Base-by-base conservation (phyloP, 306 rosid species). In the Oemleria cerasiformis region DNA sequence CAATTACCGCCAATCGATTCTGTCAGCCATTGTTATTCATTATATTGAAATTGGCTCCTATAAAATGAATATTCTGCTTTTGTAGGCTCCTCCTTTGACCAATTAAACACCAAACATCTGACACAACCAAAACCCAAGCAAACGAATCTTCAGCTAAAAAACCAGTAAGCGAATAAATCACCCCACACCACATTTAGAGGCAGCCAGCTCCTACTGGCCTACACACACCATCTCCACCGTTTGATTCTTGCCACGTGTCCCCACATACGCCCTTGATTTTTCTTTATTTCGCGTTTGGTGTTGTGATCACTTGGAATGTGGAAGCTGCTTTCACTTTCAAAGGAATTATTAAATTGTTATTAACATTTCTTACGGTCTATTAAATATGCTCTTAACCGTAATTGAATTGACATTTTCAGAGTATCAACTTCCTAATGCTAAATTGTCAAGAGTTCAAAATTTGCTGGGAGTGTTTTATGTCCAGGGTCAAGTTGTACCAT, bases 241-340 rank as follows among this genome's bases (percentile, higher is more conserved):
- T 58, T 7, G 56, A 57, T 78, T n/a, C 54, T 16, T 9, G 34
- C 67, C 84, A 75, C 44, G 71, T 56, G 80, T 73, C 80, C 13
- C 3, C 8, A 16, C 17, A 5, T 23, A 8, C 15, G 5, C 21
- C 3, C 2, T 4, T 53, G 72, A 44, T 48, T 21, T 48, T 13
- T 25, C 58, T 23, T 50, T 14, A 49, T 19, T 15, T 36, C 21
- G 79, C 38, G 63, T 60, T 65, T 55, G 72, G 64, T 25, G 58
- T 2, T 75, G 65, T 48, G 36, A 30, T 56, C 14, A 40, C 14
- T 40, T 20, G 43, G 49, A 71, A 74, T 73, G 73, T 69, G 79
- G 68, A 47, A 68, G 72, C 63, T 68, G 63, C 55, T 73, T 53
- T 61, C 63, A 20, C 16, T 60, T 42, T 72, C 43, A n/a, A 34